Conservation (phyloP, 2,329 filamentous ascomycete species). For the Alternaria panax region DNA sequence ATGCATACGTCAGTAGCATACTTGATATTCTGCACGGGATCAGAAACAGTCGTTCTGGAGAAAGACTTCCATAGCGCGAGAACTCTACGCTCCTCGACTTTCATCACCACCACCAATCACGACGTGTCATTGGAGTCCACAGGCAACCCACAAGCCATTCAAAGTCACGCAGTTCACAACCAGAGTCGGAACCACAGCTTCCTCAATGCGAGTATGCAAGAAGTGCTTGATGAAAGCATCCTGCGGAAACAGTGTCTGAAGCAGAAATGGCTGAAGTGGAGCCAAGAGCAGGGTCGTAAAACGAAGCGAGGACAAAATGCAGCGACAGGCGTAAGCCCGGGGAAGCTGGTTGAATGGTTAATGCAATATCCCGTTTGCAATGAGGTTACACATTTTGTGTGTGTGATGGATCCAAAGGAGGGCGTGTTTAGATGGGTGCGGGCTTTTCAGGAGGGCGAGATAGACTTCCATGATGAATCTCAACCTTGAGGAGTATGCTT, state of each 20-base stretch:
- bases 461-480: not conserved
- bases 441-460: slow-evolving; percentile 22
- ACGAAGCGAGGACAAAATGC: not conserved
- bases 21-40: slow-evolving; percentile 62
- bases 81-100: slow-evolving; percentile 56
- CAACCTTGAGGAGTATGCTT: not conserved
- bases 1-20: slow-evolving; percentile 63
- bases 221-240: slow-evolving; percentile 46
- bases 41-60: slow-evolving; percentile 59
- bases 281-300: slow-evolving; percentile 19
- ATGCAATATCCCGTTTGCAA: slow-evolving; percentile 62
- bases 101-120: slow-evolving; percentile 66
- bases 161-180: slow-evolving; percentile 13
- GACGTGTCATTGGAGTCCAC: slow-evolving; percentile 47
- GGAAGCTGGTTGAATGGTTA: slow-evolving; percentile 59
- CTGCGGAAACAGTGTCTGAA: slow-evolving; percentile 43
- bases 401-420: slow-evolving; percentile 62
- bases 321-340: slow-evolving; percentile 34
- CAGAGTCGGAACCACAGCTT: slow-evolving; percentile 15
- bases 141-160: not conserved
- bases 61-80: slow-evolving; percentile 62
- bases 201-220: slow-evolving; percentile 28
- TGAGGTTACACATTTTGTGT: slow-evolving; percentile 65
- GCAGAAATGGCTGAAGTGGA: slow-evolving; percentile 32
- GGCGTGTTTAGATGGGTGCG: slow-evolving; percentile 58